These are phyloP conservation scores for Ananas comosus DNA, from an alignment of 176 grass and related monocot genomes.

Conservation along the genomic window DNA sequence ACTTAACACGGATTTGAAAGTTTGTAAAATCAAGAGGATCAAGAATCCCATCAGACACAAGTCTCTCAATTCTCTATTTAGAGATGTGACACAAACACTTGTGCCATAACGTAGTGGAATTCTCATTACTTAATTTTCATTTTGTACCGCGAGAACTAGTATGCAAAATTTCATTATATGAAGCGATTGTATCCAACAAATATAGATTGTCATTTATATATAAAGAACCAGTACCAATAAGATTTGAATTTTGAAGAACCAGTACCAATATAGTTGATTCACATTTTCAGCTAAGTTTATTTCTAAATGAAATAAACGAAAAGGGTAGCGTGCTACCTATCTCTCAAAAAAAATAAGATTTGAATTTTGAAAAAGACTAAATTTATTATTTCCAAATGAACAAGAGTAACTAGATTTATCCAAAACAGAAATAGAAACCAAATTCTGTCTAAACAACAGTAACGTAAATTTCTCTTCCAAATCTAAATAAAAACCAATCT, in stretches of 20 bases:
- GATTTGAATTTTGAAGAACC: too few species aligned
- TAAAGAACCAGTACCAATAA: not conserved
- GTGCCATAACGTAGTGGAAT: not conserved
- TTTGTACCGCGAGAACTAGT: not conserved
- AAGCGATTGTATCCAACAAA: not conserved
- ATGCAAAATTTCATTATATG: not conserved
- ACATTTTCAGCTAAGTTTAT: too few species aligned
- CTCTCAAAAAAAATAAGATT: too few species aligned
- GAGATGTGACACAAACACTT: not conserved
- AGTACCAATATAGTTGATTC: too few species aligned
- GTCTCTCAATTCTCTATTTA: not conserved
- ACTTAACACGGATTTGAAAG: not conserved
- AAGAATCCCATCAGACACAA: not conserved
- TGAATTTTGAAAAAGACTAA: not conserved
- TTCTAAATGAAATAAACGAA: too few species aligned
- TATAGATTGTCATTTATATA: not conserved
- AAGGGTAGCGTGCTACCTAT: too few species aligned
- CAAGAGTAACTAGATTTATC: conserved; percentile 20
- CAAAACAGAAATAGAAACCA: conserved; percentile 4
- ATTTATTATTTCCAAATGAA: conserved; percentile 5
- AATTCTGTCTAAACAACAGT: conserved; percentile 14
- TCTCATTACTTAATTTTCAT: not conserved
- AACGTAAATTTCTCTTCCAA: conserved; percentile 10
- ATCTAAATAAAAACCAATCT: conserved; percentile 7
- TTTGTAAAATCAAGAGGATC: not conserved